These are phyloP conservation scores for Leonotis leonurus DNA, from an alignment of 257 asterid genomes.

Conservation along the genomic window DNA sequence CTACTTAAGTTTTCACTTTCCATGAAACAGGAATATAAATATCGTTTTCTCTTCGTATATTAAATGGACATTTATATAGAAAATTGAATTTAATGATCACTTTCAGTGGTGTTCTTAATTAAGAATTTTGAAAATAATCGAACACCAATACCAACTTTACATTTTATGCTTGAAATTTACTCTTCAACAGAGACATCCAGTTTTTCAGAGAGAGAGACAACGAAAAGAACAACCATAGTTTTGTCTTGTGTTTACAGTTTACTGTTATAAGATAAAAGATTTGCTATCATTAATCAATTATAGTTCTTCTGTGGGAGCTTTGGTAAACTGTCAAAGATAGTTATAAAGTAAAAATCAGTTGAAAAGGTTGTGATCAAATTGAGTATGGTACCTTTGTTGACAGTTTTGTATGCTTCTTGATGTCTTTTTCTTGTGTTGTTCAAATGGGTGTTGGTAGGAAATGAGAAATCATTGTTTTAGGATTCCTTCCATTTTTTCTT, in stretches of 20 bases:
- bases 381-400: neutral
- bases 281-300: neutral
- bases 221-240: neutral
- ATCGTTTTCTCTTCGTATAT: neutral
- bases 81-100: neutral
- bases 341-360: constrained; percentile 9
- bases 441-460: constrained; percentile 1
- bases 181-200: neutral
- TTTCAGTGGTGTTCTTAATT: neutral
- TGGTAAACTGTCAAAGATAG: constrained; percentile 12
- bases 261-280: neutral
- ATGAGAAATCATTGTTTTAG: constrained; percentile 1
- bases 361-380: constrained; percentile 2
- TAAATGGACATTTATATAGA: neutral
- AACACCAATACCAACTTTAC: neutral
- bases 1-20: too few species aligned
- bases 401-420: constrained; percentile 11
- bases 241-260: neutral
- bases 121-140: neutral
- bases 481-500: neutral
- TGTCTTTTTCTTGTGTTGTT: constrained; percentile 16
- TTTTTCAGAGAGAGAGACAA: neutral
- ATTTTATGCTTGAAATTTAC: neutral
- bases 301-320: neutral
- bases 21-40: too few species aligned